Evolutionary conservation across 129 eudicot genomes (phyloP).

Genomic region (Ambrosia trifida): DNA sequence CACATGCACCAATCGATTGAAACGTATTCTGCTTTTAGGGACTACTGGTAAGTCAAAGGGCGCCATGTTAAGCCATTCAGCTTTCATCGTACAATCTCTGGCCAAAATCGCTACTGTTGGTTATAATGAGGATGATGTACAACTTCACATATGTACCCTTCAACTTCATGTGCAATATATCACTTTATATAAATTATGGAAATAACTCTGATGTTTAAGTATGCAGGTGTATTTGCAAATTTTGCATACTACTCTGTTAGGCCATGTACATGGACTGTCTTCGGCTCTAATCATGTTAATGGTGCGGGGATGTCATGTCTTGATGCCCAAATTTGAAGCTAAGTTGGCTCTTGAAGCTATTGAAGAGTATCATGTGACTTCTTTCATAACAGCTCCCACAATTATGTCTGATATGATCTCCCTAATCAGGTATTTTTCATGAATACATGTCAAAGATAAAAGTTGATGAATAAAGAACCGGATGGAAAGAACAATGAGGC

Average conservation of each 20-base stretch:
- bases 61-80: slow-evolving; percentile 71
- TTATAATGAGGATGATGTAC: slow-evolving; percentile 84
- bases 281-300: slow-evolving; percentile 86
- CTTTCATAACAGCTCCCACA: slow-evolving; percentile 79
- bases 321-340: slow-evolving; percentile 82
- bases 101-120: slow-evolving; percentile 81
- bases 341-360: slow-evolving; percentile 60
- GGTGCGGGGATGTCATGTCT: slow-evolving; percentile 88
- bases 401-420: slow-evolving; percentile 79
- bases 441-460: background rate
- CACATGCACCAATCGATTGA: background rate
- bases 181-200: background rate
- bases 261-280: slow-evolving; percentile 92
- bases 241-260: slow-evolving; percentile 87
- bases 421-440: slow-evolving; percentile 47
- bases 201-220: slow-evolving; percentile 2
- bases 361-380: slow-evolving; percentile 58
- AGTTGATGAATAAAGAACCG: too few relatives aligned
- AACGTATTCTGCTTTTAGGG: slow-evolving; percentile 38
- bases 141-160: slow-evolving; percentile 16
- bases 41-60: slow-evolving; percentile 98
- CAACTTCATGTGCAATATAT: slow-evolving; percentile 6
- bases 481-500: too few relatives aligned
- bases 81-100: slow-evolving; percentile 81
- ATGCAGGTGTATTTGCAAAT: slow-evolving; percentile 79